phyloP scores from a whole-genome alignment of 345 rosid genomes.

The Pelargonium nanum region DNA sequence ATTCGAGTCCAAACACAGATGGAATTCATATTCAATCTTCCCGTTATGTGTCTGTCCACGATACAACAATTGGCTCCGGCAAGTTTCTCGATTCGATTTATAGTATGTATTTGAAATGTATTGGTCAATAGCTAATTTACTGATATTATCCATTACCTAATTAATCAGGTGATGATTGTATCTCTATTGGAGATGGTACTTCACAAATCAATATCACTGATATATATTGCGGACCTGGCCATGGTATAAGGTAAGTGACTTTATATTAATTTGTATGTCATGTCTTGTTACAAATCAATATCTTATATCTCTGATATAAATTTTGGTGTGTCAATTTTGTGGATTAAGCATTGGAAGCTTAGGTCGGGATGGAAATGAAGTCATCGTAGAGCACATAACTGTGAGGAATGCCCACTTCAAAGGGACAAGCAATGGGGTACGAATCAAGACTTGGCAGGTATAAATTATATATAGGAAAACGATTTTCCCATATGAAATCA shows the following conservation, averaged over 20 bases:
- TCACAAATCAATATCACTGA: not conserved
- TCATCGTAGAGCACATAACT: constrained; percentile 9
- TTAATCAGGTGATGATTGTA: constrained; percentile 9
- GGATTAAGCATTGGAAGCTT: constrained; percentile 14
- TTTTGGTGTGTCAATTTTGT: not conserved
- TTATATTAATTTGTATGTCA: not conserved
- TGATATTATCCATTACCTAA: too few species aligned
- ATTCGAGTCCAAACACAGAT: constrained; percentile 35
- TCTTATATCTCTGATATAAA: not conserved
- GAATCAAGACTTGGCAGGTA: constrained; percentile 36
- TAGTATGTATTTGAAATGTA: not conserved
- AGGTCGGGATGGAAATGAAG: constrained; percentile 10
- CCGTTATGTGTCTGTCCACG: constrained; percentile 3
- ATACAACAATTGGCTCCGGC: constrained; percentile 17
- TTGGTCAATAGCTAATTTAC: too few species aligned
- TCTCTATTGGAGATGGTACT: constrained; percentile 4
- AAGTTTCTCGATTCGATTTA: not conserved
- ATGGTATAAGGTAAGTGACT: constrained; percentile 10
- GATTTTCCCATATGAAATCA: too few species aligned
- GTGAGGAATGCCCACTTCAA: constrained; percentile 13
- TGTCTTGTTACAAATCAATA: too few species aligned
- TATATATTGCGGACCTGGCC: constrained; percentile 14
- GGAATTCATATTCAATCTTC: constrained; percentile 26
- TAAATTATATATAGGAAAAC: not conserved
- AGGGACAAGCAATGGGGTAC: constrained; percentile 23